Evolutionary conservation across 148 eudicot genomes (phyloP).

Genomic region (Cornus florida): DNA sequence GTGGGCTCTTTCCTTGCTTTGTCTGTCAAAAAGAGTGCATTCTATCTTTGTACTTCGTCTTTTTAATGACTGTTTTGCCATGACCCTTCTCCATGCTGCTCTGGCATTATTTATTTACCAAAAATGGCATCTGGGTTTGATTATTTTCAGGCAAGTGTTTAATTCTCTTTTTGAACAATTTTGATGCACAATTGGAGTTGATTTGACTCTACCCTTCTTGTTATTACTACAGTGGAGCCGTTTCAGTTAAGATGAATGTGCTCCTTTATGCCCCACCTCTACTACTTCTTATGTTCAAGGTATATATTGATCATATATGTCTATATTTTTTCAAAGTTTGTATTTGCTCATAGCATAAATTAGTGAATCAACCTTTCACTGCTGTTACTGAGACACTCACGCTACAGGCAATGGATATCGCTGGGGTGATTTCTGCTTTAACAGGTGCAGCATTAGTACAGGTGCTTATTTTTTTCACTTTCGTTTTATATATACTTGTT

Average conservation of each 20-base stretch:
- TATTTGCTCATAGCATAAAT: neutral
- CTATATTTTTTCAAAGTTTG: neutral
- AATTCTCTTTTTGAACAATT: neutral
- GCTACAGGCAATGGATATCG: slow-evolving; percentile 77
- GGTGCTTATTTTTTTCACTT: slow-evolving; percentile 47
- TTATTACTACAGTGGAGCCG: slow-evolving; percentile 75
- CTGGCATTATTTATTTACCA: slow-evolving; percentile 66
- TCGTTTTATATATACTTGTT: neutral
- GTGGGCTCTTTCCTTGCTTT: slow-evolving; percentile 95
- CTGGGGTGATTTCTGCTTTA: slow-evolving; percentile 77
- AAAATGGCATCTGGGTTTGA: slow-evolving; percentile 78
- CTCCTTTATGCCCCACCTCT: slow-evolving; percentile 96
- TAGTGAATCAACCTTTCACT: slow-evolving; percentile 9
- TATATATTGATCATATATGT: slow-evolving; percentile 15
- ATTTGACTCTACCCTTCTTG: slow-evolving; percentile 17
- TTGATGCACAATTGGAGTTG: neutral
- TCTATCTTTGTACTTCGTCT: slow-evolving; percentile 93
- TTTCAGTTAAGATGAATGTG: slow-evolving; percentile 96
- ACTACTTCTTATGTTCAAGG: slow-evolving; percentile 85
- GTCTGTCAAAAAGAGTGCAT: slow-evolving; percentile 86
- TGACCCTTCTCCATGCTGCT: slow-evolving; percentile 82
- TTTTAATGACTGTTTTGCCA: slow-evolving; percentile 94
- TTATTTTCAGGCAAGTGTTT: slow-evolving; percentile 73
- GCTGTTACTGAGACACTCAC: slow-evolving; percentile 14
- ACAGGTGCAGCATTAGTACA: slow-evolving; percentile 90